Evolutionary conservation across 805 yeast genomes (phyloP), one percentile per base, ranked within the genome.

Genomic region (Hanseniaspora lindneri): DNA sequence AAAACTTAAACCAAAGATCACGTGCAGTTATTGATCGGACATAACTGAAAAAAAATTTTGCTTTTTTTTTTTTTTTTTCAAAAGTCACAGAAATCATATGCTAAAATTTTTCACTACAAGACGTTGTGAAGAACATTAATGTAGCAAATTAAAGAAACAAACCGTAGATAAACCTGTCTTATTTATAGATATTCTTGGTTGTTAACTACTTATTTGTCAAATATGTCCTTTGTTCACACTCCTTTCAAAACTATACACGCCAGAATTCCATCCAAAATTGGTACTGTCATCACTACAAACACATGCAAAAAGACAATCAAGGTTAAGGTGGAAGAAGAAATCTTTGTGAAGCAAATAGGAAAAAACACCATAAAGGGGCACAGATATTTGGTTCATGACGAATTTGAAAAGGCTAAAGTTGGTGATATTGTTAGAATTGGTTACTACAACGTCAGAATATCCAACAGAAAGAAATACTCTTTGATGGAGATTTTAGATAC

Each of bases 371-470:
- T 83, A 58, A 78, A 75, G 58, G 76, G 87, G 68, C 83, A 82
- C 58, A 94, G 85, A 59, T 87, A 76, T 63, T 67, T 89, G 52
- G 96, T 87, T 16, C 98, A 89, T 64, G 98, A 89, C 63, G 96
- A 89, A 67, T 86, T 84, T 25, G 80, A 84, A 59, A 73, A 86
- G 46, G 84, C 96, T 57, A 80, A 87, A 61, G 95, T 87, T 63
- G 98, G 98, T 39, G 98, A 89, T 68, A 70, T 89, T 53, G 97
- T 92, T 14, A 77, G 97, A 65, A 85, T 89, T 51, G 95, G 89
- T 65, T 76, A 54, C 94, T 95, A 36, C 66, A 87, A 36, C 80
- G 30, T 24, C 14, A 24, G 30, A 24, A 24, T 37, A 5, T 37
- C 94, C 16, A 75, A 88, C 16, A 72, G 80, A 52, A 89, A 89